Evolutionary conservation across 352 stramenopile species (phyloP), one percentile per base, ranked within the genome.

Genomic region (Phytophthora cactorum): DNA sequence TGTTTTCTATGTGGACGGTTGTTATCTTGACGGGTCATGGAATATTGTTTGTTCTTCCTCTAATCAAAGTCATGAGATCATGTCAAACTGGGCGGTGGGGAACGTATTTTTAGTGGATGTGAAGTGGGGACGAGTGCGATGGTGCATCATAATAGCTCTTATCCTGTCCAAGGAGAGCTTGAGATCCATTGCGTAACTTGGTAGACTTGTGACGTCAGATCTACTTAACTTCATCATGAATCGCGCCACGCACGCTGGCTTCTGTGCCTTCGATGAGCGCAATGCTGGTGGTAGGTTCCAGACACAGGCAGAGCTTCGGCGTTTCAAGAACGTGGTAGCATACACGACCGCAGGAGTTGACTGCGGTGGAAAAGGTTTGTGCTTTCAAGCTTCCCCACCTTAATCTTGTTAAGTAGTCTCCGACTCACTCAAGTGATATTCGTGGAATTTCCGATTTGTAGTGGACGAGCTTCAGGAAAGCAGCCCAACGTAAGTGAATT

Each of bases 251-350:
- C 84, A 91, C 39, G 79, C 75, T 12, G 85, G 85, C 5, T 93
- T 92, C 55, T 91, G 81, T 66, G 57, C 72, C 17, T 94, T 94
- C 38, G 86, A 94, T 51, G 86, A 94, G 68, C 83, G 86, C 27
- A 94, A 93, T 52, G 78, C 79, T 22, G 84, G 86, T 3, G 84
- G 86, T 9, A 75, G 83, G n/a, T 90, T 78, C 51, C 84, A 94
- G 73, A 91, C 85, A 14, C 77, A 87, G 36, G 84, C 82, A 9
- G 84, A 94, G 61, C 84, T 94, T 47, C 81, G 84, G 34, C 86
- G 75, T 36, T 94, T 94, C 74, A 84, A 92, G 62, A 79, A 91
- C 22, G 84, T 93, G 52, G 74, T 93, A 17, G 46, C 72, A 4
- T 70, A 80, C 9, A 91, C 82, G 9, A 57, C 59, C 28, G 63